A percentile compares a stretch with the other conserved stretches of the same genome.
phyloP scores from a whole-genome alignment of 1,284 basidiomycete species.

The Grifola frondosa region DNA sequence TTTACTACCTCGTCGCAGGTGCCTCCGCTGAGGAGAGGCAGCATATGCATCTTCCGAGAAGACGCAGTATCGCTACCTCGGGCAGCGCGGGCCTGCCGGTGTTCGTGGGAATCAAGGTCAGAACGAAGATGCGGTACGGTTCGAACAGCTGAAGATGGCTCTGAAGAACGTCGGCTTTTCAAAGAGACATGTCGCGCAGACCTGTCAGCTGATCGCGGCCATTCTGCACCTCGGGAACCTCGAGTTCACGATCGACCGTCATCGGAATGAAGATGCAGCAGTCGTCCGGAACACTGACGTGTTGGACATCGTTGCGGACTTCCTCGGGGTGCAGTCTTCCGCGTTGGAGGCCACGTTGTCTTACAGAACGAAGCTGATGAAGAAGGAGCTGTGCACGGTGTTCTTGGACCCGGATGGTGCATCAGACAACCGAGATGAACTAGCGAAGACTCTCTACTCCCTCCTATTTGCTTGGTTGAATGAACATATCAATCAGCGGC shows the following conservation, averaged over 20 bases:
- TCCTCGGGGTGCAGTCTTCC: conserved; percentile 79
- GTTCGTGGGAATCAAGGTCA: conserved; percentile 38
- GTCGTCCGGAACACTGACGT: conserved; percentile 82
- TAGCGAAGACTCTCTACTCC: conserved; percentile 91
- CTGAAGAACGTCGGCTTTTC: conserved; percentile 92
- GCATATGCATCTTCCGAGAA: conserved; percentile 84
- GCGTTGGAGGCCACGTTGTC: conserved; percentile 85
- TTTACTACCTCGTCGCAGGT: conserved; percentile 93
- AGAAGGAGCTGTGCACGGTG: conserved; percentile 93
- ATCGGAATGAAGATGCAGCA: conserved; percentile 84
- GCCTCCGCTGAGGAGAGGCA: conserved; percentile 85
- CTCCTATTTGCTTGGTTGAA: conserved; percentile 97
- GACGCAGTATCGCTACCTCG: conserved; percentile 81
- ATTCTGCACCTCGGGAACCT: conserved; percentile 96
- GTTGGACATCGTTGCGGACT: conserved; percentile 83
- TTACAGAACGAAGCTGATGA: conserved; percentile 90
- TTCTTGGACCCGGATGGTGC: conserved; percentile 95
- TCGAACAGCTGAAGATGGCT: conserved; percentile 91
- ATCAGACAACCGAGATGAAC: conserved; percentile 88
- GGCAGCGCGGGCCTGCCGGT: conserved; percentile 51
- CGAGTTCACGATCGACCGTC: conserved; percentile 85
- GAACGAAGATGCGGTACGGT: conserved; percentile 77
- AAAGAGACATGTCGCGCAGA: conserved; percentile 90
- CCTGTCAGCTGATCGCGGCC: conserved; percentile 91
- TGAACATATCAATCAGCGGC: conserved; percentile 92